Evolutionary conservation across 1,284 basidiomycete species (phyloP), one percentile per base, ranked within the genome.

Genomic region (Puccinia polysora): DNA sequence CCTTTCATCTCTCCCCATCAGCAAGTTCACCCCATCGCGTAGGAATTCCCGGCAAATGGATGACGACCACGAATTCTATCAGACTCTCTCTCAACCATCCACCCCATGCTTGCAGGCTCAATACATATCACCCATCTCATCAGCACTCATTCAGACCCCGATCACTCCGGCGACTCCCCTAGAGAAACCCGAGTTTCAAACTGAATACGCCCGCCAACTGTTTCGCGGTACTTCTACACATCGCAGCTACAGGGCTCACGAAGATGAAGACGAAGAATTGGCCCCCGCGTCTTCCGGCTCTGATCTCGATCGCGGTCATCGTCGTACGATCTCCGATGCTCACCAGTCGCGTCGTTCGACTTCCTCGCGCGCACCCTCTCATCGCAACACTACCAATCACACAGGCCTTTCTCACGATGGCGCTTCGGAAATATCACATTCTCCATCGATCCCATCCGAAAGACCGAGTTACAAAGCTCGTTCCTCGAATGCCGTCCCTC

Each of bases 201-300:
- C 65, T 18, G 65, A 67, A 47, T 67, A 67, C 28, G 65, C 65
- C n/a, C 65, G 53, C 28, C 65, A 67, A 58, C 52, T 67, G 36
- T 67, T 67, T 40, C 52, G n/a, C 18, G 65, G 53, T 47, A 56
- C 52, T 38, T 20, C 38, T 23, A 36, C 50, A 36, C 47, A 53
- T 43, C 34, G 28, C 14, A 36, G 49, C 34, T 64, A 64, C 36
- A 2, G 10, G 10, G 20, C 40, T n/a, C 60, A 43, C 18, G 50
- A 55, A 2, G 64, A 65, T 28, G 64, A 65, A 55, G 49, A 65
- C 18, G 64, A 65, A 30, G 52, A 65, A 55, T 52, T 65, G 36
- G 64, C 64, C 2, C 30, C 23, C 49, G n/a, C 45, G 5, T 63
- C 60, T 8, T 63, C 60, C 5, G 60, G 43, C 25, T 63, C 60